A percentile compares a stretch with the other conserved stretches of the same genome.
phyloP scores from a whole-genome alignment of 768 basidiomycete genomes.

The Suillus luteus region DNA sequence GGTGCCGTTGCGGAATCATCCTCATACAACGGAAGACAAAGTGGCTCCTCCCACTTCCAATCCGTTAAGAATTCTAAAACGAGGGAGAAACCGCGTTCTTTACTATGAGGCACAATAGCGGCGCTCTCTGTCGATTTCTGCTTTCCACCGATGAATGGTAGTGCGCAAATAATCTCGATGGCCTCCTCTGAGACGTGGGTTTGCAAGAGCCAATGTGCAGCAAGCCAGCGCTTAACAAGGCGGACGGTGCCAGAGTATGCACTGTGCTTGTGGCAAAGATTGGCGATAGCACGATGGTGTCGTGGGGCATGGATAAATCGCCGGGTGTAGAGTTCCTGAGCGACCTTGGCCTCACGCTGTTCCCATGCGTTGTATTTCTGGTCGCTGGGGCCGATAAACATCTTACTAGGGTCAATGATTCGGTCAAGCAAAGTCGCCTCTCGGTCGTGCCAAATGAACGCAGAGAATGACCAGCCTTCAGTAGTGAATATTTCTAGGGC shows the following conservation, averaged over 20 bases:
- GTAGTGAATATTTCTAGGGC: slow-evolving; percentile 76
- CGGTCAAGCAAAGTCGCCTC: slow-evolving; percentile 79
- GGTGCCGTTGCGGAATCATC: slow-evolving; percentile 18
- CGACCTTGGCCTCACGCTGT: slow-evolving; percentile 55
- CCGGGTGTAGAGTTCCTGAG: slow-evolving; percentile 61
- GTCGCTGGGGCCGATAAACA: slow-evolving; percentile 20
- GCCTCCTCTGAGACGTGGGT: slow-evolving; percentile 75
- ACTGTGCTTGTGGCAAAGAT: slow-evolving; percentile 74
- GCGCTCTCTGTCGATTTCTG: slow-evolving; percentile 36
- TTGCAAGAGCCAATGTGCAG: slow-evolving; percentile 83
- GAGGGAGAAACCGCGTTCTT: slow-evolving; percentile 76
- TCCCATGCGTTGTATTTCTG: slow-evolving; percentile 35
- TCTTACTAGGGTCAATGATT: slow-evolving; percentile 50
- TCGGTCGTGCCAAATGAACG: slow-evolving; percentile 85
- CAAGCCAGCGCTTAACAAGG: slow-evolving; percentile 91
- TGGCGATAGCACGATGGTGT: slow-evolving; percentile 83
- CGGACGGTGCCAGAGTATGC: slow-evolving; percentile 86
- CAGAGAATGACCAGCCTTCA: slow-evolving; percentile 85
- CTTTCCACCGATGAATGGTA: slow-evolving; percentile 64
- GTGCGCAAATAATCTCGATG: slow-evolving; percentile 83
- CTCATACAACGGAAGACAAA: slow-evolving; percentile 75
- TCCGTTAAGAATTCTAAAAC: slow-evolving; percentile 72
- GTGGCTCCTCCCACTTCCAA: slow-evolving; percentile 81
- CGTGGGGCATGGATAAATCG: slow-evolving; percentile 78
- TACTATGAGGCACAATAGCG: slow-evolving; percentile 64